Evolutionary conservation across 108 stramenopile genomes (phyloP), one percentile per base, ranked within the genome.

Genomic region (Conticribra weissflogii): DNA sequence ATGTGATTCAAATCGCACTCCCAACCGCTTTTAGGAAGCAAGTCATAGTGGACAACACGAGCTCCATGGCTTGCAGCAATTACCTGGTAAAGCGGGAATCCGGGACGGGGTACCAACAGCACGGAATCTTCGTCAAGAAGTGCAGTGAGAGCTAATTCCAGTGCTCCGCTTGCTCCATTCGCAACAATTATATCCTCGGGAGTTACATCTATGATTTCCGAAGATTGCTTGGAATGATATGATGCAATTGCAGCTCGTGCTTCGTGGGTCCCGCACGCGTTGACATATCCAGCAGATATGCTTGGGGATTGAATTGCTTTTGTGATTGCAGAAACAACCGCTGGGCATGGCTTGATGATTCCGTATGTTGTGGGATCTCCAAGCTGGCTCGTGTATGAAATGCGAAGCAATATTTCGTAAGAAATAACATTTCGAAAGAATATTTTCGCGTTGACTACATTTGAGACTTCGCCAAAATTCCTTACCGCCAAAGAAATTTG

Each of bases 81-180:
- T 56, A 95, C 95, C 67, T 90, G 77, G 52, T 98, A 98, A 21
- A 98, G 63, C 8, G 95, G 88, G 72, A 98, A 97, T 24, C 94
- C 95, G 2, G 97, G 97, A 54, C 79, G 66, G 0, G 97, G 97
- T 15, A 98, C 88, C 41, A 98, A 67, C 23, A 98, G 30, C 22
- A 81, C 79, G 19, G 86, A 72, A 8, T 87, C 95, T 33, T 79
- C 78, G 65, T 95, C 83, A 15, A 92, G 54, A 3, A 98, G 57
- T 1, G 81, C 88, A 27, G 86, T 79, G 3, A 98, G 68, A 9
- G 83, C 87, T 45, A 98, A 54, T 52, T 97, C 95, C 30, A 98
- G 58, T 2, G 95, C 94, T 7, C 96, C 96, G 8, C 91, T 93
- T 54, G 90, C 96, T n/a, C 97, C 97, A 33, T 83, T 87, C 31